These are phyloP conservation scores for Pelargonium nanum DNA, from an alignment of 345 rosid species.

Conservation along the genomic window DNA sequence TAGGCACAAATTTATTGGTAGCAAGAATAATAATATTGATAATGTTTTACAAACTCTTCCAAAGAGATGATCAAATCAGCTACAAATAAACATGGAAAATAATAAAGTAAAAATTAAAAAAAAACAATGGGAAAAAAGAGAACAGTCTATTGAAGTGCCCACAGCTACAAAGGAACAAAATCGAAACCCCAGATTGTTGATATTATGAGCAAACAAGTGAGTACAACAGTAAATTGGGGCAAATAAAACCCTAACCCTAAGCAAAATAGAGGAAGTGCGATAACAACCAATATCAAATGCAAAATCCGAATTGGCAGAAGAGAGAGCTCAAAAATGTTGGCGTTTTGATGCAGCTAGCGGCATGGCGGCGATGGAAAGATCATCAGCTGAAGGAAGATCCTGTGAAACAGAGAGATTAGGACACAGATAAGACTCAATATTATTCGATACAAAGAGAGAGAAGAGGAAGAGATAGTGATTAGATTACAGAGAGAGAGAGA, in stretches of 20 bases:
- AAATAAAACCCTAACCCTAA: not conserved
- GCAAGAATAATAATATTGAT: not conserved
- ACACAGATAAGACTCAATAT: no score
- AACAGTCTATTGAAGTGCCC: not conserved
- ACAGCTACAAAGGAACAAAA: not conserved
- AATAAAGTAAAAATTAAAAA: no score
- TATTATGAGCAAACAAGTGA: no score
- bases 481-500: not conserved
- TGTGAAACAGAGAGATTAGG: not conserved
- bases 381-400: not conserved
- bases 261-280: not conserved
- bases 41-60: not conserved
- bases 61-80: not conserved
- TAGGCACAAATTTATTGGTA: not conserved
- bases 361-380: not conserved
- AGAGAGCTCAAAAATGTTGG: not conserved
- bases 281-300: not conserved
- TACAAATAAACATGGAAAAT: not conserved
- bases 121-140: not conserved
- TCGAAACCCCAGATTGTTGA: not conserved
- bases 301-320: not conserved
- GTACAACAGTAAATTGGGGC: not conserved
- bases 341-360: not conserved
- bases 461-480: not conserved
- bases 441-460: not conserved